These are phyloP conservation scores for Crinitomyces ghanaensis DNA, from an alignment of 805 yeast species.

Conservation along the genomic window DNA sequence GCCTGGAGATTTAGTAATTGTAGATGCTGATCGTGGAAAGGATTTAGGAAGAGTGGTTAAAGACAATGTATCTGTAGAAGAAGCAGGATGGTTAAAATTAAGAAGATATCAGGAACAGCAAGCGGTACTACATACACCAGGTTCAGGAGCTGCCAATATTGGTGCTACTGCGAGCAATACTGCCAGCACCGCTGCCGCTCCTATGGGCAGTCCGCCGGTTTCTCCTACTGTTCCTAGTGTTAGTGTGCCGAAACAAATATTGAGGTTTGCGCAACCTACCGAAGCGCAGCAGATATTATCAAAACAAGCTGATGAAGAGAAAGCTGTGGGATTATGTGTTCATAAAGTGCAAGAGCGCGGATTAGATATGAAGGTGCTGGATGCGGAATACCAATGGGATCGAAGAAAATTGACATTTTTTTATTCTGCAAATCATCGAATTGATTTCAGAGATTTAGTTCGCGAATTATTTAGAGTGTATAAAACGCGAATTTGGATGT, in stretches of 20 bases:
- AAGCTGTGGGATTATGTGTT: constrained; percentile 54
- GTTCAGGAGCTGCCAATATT: constrained; percentile 14
- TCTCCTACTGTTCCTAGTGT: constrained; percentile 33
- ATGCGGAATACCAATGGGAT: constrained; percentile 81
- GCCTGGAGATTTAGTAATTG: constrained; percentile 61
- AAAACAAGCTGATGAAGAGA: constrained; percentile 58
- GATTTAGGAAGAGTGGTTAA: constrained; percentile 61
- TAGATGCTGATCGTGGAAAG: constrained; percentile 73
- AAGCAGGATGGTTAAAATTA: constrained; percentile 55
- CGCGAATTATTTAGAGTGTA: constrained; percentile 62
- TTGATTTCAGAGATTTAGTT: constrained; percentile 69
- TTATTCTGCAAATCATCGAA: constrained; percentile 50
- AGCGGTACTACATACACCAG: constrained; percentile 40
- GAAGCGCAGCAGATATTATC: constrained; percentile 48
- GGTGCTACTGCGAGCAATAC: constrained; percentile 5
- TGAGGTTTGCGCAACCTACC: constrained; percentile 48
- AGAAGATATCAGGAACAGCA: constrained; percentile 63
- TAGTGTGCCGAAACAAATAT: constrained; percentile 56
- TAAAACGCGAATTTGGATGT: constrained; percentile 83
- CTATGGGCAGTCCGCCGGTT: constrained; percentile 4
- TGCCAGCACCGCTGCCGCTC: not conserved
- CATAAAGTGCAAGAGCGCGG: constrained; percentile 39
- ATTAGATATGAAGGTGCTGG: constrained; percentile 50
- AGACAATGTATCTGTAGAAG: constrained; percentile 47
- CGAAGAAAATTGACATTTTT: constrained; percentile 70